Base-by-base conservation (phyloP, 768 basidiomycete species). In the Leucocoprinus birnbaumii region DNA sequence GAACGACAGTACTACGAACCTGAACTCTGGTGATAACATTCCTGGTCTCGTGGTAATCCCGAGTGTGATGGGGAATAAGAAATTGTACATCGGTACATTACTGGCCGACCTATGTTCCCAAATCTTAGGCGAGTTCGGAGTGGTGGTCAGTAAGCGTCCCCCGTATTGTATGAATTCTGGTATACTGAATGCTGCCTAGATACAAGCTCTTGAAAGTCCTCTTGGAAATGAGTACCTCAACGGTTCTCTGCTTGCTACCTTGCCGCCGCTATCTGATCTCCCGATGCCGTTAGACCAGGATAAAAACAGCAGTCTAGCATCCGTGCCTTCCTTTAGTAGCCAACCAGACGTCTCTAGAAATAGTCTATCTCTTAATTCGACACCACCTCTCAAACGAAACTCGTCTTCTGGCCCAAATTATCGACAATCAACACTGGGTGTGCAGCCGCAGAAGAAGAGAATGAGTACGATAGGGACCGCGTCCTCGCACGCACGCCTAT, bases 81-180 rank as follows among this genome's bases (percentile, higher is more conserved):
- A 84, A 61, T 69, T 92, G 26, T 94, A 95, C 66, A 78, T 98
- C 51, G 91, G 91, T 26, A 93, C 93, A 16, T 72, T 98, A 40
- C 71, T 99, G 53, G 93, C 92, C 16, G 93, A 94, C 64, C 70
- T 97, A 18, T 94, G 92, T 61, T 93, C 94, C 31, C 85, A 88
- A 58, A 82, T 98, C 47, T 74, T 99, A 21, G 83, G 83, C 19
- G 92, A 93, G 67, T 88, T 98, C 61, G 89, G 92, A 35, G 80
- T 83, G 35, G 68, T 97, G 74, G 96, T 97, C 61, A 58, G 89
- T 72, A 18, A 48, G 24, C 19, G 50, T 37, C 48, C 26, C 5
- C 48, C 46, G 53, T 47, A 9, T 27, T 43, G 34, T 22, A 34
- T 16, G 46, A 31, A 31, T 31, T 5, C 31, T 11, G 43, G 22